A percentile compares a stretch with the other conserved stretches of the same genome.
These are phyloP conservation scores for Heracleum sosnowskyi DNA, from an alignment of 129 eudicot genomes.

Conservation along the genomic window DNA sequence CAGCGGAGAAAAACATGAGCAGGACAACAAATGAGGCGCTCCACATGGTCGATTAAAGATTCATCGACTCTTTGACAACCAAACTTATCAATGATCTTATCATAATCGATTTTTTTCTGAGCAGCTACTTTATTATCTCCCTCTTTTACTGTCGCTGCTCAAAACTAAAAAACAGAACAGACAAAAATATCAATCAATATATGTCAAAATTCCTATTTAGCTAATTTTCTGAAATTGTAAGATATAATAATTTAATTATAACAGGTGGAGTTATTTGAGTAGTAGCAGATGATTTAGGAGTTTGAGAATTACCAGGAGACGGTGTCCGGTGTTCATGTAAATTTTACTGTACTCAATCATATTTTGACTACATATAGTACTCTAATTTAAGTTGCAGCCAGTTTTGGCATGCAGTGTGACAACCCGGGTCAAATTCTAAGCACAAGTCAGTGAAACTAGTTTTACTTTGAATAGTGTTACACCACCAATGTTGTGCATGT, in stretches of 20 bases:
- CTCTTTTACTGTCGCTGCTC: too few species aligned
- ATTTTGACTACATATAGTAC: not conserved
- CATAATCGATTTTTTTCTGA: conserved; percentile 75
- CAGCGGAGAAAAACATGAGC: conserved; percentile 92
- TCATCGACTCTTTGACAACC: conserved; percentile 82
- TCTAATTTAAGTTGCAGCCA: not conserved
- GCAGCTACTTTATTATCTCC: conserved; percentile 64
- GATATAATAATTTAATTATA: too few species aligned
- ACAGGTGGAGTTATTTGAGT: too few species aligned
- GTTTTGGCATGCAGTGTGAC: not conserved
- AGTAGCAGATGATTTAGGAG: too few species aligned
- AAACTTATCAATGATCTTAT: conserved; percentile 68
- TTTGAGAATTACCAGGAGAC: too few species aligned
- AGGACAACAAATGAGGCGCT: conserved; percentile 58
- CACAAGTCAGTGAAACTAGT: not conserved
- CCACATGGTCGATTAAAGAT: conserved; percentile 49
- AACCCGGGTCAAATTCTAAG: not conserved
- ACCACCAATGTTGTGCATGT: too few species aligned
- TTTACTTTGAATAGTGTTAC: not conserved
- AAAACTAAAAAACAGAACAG: too few species aligned
- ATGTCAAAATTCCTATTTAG: too few species aligned
- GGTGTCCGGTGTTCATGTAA: not conserved
- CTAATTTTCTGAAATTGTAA: too few species aligned
- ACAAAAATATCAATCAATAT: too few species aligned
- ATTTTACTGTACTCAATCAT: not conserved